Evolutionary conservation across 2,329 filamentous ascomycete genomes (phyloP).

Genomic region (Penicillium brevicompactum): DNA sequence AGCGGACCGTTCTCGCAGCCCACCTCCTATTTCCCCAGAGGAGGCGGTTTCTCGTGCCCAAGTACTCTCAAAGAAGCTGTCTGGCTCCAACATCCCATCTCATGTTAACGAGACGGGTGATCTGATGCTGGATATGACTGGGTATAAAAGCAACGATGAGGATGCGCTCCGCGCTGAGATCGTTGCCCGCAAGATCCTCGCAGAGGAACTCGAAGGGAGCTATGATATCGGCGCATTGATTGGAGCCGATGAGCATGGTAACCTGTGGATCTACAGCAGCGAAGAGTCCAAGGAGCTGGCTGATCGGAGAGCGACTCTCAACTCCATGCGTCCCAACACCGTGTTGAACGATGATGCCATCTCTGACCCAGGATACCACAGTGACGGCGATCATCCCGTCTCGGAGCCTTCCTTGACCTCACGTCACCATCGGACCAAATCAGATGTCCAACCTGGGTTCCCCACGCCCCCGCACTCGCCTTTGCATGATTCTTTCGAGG

Average conservation of each 20-base stretch:
- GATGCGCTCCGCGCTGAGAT: slow-evolving; percentile 89
- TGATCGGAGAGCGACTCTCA: slow-evolving; percentile 62
- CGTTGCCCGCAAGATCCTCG: slow-evolving; percentile 87
- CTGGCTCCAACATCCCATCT: slow-evolving; percentile 87
- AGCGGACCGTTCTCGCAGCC: slow-evolving; percentile 66
- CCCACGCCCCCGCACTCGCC: slow-evolving; percentile 61
- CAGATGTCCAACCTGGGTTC: slow-evolving; percentile 69
- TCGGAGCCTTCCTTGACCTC: slow-evolving; percentile 62
- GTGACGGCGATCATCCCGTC: slow-evolving; percentile 72
- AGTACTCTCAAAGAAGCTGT: slow-evolving; percentile 82
- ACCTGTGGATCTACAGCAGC: slow-evolving; percentile 99
- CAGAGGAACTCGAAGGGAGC: slow-evolving; percentile 89
- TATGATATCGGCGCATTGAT: slow-evolving; percentile 96
- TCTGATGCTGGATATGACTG: slow-evolving; percentile 97
- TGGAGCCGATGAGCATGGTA: slow-evolving; percentile 91
- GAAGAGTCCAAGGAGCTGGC: slow-evolving; percentile 93
- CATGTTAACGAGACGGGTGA: slow-evolving; percentile 91
- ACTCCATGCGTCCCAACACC: slow-evolving; percentile 54
- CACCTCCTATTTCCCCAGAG: slow-evolving; percentile 66
- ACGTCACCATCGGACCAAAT: slow-evolving; percentile 61
- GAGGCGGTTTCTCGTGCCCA: slow-evolving; percentile 84
- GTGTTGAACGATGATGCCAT: slow-evolving; percentile 71
- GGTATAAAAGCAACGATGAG: slow-evolving; percentile 91
- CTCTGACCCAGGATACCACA: slow-evolving; percentile 94
- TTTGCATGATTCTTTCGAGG: slow-evolving; percentile 49